Evolutionary conservation across 495 filamentous ascomycete genomes (phyloP).

Genomic region (Amphirosellinia nigrospora): DNA sequence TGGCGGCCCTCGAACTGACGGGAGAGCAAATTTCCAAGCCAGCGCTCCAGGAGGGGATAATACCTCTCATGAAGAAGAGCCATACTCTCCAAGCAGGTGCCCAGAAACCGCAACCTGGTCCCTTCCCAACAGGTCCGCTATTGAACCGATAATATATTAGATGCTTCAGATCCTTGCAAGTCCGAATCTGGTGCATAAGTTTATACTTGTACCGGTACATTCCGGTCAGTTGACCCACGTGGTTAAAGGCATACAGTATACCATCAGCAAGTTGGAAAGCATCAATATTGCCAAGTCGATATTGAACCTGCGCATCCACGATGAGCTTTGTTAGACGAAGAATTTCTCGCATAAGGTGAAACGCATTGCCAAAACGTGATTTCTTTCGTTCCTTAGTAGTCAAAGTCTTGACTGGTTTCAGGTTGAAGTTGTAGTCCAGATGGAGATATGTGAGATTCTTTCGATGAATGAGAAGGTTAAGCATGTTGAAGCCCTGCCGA

Average conservation of each 20-base stretch:
- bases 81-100: constrained; percentile 98
- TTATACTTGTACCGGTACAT: constrained; percentile 99
- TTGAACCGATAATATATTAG: constrained; percentile 99
- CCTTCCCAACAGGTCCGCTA: constrained; percentile 95
- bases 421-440: constrained; percentile 99
- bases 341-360: constrained; percentile 99
- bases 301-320: constrained; percentile 98
- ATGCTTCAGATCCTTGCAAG: constrained; percentile 99
- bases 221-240: constrained; percentile 96
- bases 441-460: constrained; percentile 99
- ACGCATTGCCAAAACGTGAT: constrained; percentile 98
- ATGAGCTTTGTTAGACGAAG: constrained; percentile 97
- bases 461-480: constrained; percentile 95
- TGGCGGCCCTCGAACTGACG: constrained; percentile 98
- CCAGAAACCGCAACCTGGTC: constrained; percentile 99
- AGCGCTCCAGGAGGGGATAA: constrained; percentile 96
- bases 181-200: constrained; percentile 99
- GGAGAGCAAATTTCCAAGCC: constrained; percentile 95
- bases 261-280: constrained; percentile 99
- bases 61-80: constrained; percentile 99
- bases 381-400: constrained; percentile 99
- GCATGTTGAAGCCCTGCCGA: constrained; percentile 98
- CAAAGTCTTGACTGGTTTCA: constrained; percentile 98
- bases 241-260: constrained; percentile 98
- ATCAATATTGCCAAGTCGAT: constrained; percentile 97